phyloP scores from a whole-genome alignment of 352 stramenopile genomes.

The Lagenidium giganteum region DNA sequence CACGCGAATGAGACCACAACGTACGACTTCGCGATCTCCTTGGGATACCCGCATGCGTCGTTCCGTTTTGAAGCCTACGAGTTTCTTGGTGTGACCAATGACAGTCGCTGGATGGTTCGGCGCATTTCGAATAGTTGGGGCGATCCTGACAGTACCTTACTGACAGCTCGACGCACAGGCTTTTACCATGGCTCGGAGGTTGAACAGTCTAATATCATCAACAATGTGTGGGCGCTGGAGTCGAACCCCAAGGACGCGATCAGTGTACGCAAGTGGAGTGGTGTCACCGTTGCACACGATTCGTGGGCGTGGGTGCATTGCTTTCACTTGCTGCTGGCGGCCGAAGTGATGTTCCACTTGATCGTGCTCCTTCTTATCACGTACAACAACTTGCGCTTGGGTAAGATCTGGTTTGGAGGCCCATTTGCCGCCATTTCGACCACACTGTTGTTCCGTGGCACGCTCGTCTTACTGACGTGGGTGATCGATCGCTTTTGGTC shows the following conservation, averaged over 20 bases:
- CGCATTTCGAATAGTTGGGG: not conserved
- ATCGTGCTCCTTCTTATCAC: constrained; percentile 8
- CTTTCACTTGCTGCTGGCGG: constrained; percentile 14
- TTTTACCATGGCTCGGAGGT: constrained; percentile 12
- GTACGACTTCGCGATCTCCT: constrained; percentile 1
- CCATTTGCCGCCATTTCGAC: constrained; percentile 12
- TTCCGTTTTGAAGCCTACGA: constrained; percentile 5
- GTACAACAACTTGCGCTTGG: constrained; percentile 4
- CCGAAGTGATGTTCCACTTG: constrained; percentile 7
- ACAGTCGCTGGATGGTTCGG: not conserved
- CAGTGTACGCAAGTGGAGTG: not conserved
- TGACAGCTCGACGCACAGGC: constrained; percentile 7
- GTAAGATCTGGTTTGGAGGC: constrained; percentile 14
- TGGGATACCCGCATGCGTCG: constrained; percentile 8
- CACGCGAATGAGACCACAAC: constrained; percentile 6
- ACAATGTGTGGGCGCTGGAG: constrained; percentile 5
- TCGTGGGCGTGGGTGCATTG: constrained; percentile 18
- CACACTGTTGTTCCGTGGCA: not conserved
- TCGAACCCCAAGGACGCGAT: not conserved
- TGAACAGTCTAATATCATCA: constrained; percentile 18
- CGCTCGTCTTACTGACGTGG: constrained; percentile 8
- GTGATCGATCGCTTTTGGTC: constrained; percentile 15
- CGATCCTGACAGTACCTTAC: constrained; percentile 1
- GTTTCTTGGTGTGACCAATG: not conserved
- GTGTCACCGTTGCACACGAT: constrained; percentile 6